These are phyloP conservation scores for Teunomyces funiuensis DNA, from an alignment of 805 yeast genomes.

Conservation along the genomic window DNA sequence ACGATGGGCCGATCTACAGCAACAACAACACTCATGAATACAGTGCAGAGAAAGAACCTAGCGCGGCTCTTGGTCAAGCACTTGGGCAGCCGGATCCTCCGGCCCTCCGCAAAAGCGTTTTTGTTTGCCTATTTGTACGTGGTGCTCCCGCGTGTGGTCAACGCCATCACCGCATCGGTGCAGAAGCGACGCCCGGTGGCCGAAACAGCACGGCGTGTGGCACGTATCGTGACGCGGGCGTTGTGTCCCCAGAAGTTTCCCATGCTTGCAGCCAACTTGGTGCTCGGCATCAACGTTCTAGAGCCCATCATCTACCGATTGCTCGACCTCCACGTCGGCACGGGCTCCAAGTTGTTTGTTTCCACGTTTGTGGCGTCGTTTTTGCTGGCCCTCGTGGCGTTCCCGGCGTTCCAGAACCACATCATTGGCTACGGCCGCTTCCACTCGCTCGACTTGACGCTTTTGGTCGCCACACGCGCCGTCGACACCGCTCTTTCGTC, in stretches of 20 bases:
- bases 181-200: slow-evolving; percentile 15
- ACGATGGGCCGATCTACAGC: too few species aligned
- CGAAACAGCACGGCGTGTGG: slow-evolving; percentile 15
- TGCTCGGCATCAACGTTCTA: slow-evolving; percentile 31
- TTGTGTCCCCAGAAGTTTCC: slow-evolving; percentile 35
- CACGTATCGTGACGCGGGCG: slow-evolving; percentile 22
- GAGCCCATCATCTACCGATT: slow-evolving; percentile 10
- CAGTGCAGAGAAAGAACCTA: slow-evolving; percentile 1
- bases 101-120: slow-evolving; percentile 29
- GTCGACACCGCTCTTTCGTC: slow-evolving; percentile 32
- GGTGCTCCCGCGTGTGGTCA: slow-evolving; percentile 29
- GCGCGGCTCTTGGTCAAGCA: not conserved
- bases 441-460: slow-evolving; percentile 36
- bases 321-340: slow-evolving; percentile 9
- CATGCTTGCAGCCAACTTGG: slow-evolving; percentile 30
- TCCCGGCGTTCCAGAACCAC: slow-evolving; percentile 34
- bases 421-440: slow-evolving; percentile 28
- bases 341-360: slow-evolving; percentile 4
- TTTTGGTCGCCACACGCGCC: slow-evolving; percentile 36
- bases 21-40: too few species aligned
- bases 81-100: slow-evolving; percentile 1
- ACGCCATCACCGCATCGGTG: slow-evolving; percentile 12
- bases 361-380: slow-evolving; percentile 31
- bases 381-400: slow-evolving; percentile 25
- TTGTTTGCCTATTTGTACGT: slow-evolving; percentile 34